Base-by-base conservation (phyloP, 2,329 filamentous ascomycete genomes). In the Ceratocystis papillata region DNA sequence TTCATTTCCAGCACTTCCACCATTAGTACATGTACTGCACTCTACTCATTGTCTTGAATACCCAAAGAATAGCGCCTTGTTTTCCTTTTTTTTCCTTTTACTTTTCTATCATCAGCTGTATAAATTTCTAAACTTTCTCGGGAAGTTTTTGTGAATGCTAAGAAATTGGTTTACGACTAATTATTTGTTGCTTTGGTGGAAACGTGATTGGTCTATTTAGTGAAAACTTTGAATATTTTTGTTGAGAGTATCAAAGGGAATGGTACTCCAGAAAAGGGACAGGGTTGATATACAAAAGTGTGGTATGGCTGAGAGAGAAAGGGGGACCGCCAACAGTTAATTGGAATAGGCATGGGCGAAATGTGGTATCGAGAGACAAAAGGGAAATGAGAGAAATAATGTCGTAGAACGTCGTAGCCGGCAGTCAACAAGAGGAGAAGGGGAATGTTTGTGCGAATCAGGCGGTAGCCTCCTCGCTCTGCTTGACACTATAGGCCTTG, bases 401-500 rank as follows among this genome's bases (percentile, higher is more conserved):
- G 22, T 48, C 61, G 44, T 50, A n/a, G 61, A 44, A 20, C 8
- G 44, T 48, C 41, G 28, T 45, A 33, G 41, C 41, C 12, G 44
- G 50, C n/a, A n/a, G 41, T 61, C 20, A 66, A 37, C 20, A 37
- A 48, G 41, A 59, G 17, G 25, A 12, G 5, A 57, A 63, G 33
- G 6, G 20, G 5, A 64, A 22, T 33, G 25, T 20, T 22, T 10
- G 20, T 7, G 30, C 55, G 28, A 45, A 30, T 45, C 46, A 66
- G 15, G 65, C 48, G 30, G 74, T 72, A 57, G 75, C 71, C 63
- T 78, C 76, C 30, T 74, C 76, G 63, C 75, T 74, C 53, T 76
- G 72, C 71, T 79, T 79, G 65, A 85, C 81, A 70, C 81, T 84
- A 75, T 89, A 94, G 48, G 87, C 82, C 70, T 83, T 84, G 72